These are phyloP conservation scores for Glaciozyma antarctica DNA, from an alignment of 768 basidiomycete species.

Conservation along the genomic window DNA sequence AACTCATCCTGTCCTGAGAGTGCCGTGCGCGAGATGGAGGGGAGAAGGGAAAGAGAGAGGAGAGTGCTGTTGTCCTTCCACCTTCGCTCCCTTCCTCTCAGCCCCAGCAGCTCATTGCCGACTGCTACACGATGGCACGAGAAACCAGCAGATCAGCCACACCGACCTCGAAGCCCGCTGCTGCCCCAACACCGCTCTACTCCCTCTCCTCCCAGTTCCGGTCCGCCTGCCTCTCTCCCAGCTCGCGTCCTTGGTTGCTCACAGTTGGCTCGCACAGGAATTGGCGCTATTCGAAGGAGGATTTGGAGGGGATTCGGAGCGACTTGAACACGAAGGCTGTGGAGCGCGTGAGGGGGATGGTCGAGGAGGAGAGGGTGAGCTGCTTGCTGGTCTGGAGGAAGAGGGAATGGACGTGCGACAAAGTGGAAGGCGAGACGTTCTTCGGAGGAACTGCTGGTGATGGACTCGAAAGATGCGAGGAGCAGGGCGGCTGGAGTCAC, in stretches of 20 bases:
- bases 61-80: too few relatives aligned
- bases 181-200: slow-evolving; percentile 11
- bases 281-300: slow-evolving; percentile 75
- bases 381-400: not conserved
- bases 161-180: not conserved
- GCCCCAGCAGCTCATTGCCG: not conserved
- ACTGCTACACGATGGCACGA: not conserved
- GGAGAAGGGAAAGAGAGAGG: not conserved
- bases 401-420: not conserved
- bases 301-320: slow-evolving; percentile 53
- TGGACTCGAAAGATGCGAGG: not conserved
- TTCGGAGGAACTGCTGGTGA: not conserved
- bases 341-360: slow-evolving; percentile 60
- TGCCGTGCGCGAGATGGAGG: not conserved
- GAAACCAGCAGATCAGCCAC: not conserved
- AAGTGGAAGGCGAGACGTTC: not conserved
- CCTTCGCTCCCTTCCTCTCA: too few relatives aligned
- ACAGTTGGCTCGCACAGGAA: slow-evolving; percentile 47
- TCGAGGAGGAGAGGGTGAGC: slow-evolving; percentile 39
- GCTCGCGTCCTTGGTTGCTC: not conserved
- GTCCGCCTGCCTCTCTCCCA: not conserved
- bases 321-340: slow-evolving; percentile 69
- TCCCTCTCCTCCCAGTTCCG: slow-evolving; percentile 25
- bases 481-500: not conserved
- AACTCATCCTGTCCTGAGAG: slow-evolving; percentile 3